phyloP scores from a whole-genome alignment of 345 rosid species.

The Noccaea bulbosa region DNA sequence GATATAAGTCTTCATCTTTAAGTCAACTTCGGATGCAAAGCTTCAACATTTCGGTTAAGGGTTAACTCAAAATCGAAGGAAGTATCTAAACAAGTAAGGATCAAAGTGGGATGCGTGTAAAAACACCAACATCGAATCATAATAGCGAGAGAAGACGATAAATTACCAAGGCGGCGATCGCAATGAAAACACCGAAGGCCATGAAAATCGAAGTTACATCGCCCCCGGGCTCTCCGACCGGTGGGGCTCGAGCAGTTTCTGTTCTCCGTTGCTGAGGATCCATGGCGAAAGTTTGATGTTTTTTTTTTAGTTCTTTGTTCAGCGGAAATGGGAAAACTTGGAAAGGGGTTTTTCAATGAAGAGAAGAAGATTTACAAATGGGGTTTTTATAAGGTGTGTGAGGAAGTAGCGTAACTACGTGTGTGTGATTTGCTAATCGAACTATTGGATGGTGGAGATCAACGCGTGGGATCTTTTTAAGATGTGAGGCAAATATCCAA shows the following conservation, averaged over 20 bases:
- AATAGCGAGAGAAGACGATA: slow-evolving; percentile 1
- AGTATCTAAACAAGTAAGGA: not conserved
- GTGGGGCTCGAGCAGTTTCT: slow-evolving; percentile 39
- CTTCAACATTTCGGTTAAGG: not conserved
- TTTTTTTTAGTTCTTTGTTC: not conserved
- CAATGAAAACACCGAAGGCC: slow-evolving; percentile 48
- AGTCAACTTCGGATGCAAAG: slow-evolving; percentile 30
- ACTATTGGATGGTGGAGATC: slow-evolving; percentile 21
- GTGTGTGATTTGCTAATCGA: not conserved
- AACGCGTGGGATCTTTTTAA: not conserved
- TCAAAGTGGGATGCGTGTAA: not conserved
- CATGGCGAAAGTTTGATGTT: slow-evolving; percentile 45
- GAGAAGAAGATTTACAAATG: not conserved
- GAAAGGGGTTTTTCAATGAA: slow-evolving; percentile 2
- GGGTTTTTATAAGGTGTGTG: not conserved
- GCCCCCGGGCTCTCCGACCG: slow-evolving; percentile 41
- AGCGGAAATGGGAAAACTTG: slow-evolving; percentile 30
- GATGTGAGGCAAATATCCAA: not conserved
- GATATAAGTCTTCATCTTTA: not conserved
- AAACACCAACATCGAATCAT: not conserved
- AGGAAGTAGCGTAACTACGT: not conserved
- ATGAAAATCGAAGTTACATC: slow-evolving; percentile 42
- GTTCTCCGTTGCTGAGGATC: slow-evolving; percentile 52
- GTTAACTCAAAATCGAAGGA: slow-evolving; percentile 1
- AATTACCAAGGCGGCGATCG: slow-evolving; percentile 50